phyloP scores from a whole-genome alignment of 1,139 yeast genomes.

The Diutina siamensis region DNA sequence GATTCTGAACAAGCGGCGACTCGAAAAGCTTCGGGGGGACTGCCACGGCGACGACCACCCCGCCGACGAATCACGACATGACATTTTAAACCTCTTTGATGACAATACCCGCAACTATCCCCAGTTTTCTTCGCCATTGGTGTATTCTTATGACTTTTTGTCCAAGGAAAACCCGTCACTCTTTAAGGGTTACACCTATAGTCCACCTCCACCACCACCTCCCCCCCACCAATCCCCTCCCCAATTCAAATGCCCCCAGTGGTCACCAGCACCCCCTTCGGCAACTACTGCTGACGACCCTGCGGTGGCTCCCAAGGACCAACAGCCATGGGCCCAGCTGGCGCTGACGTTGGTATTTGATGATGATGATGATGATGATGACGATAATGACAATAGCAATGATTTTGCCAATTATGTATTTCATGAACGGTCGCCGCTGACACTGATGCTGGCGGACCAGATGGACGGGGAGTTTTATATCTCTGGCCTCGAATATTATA shows the following conservation, averaged over 20 bases:
- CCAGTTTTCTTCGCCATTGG: constrained; percentile 29
- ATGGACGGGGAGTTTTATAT: constrained; percentile 1
- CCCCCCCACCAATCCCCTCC: constrained; percentile 13
- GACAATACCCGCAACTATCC: constrained; percentile 9
- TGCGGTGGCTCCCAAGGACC: constrained; percentile 3
- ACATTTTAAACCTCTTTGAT: constrained; percentile 11
- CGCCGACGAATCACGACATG: constrained; percentile 7
- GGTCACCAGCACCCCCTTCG: constrained; percentile 9
- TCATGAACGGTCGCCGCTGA: not conserved
- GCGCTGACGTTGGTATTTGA: not conserved
- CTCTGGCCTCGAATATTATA: constrained; percentile 2
- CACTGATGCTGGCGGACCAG: not conserved
- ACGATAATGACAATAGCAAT: not conserved
- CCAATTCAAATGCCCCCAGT: constrained; percentile 16
- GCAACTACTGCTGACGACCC: not conserved
- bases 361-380: not conserved
- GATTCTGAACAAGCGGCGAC: not conserved
- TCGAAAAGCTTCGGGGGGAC: constrained; percentile 4
- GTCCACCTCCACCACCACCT: constrained; percentile 14
- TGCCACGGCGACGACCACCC: too few relatives aligned
- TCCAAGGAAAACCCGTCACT: constrained; percentile 13
- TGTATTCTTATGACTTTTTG: constrained; percentile 30
- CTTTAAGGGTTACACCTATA: constrained; percentile 26
- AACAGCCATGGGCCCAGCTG: not conserved
- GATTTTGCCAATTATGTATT: not conserved